Evolutionary conservation across 805 yeast genomes (phyloP).

Genomic region (Schizosaccharomyces japonicus): DNA sequence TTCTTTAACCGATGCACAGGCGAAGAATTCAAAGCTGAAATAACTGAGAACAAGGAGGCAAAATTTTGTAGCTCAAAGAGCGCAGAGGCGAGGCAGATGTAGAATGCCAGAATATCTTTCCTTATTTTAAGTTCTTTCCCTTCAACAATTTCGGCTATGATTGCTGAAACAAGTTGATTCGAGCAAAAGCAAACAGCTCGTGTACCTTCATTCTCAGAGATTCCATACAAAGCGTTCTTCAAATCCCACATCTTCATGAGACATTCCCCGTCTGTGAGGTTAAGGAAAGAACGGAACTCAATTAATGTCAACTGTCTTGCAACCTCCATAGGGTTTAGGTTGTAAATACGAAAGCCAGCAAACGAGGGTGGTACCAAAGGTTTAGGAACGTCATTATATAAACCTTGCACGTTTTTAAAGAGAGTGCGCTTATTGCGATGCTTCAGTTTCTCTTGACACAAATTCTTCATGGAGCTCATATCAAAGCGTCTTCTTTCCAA

Average conservation of each 20-base stretch:
- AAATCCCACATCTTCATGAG: background rate
- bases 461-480: too few species aligned
- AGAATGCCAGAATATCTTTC: slow-evolving; percentile 43
- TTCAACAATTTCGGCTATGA: slow-evolving; percentile 48
- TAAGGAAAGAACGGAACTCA: slow-evolving; percentile 45
- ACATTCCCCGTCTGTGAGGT: slow-evolving; percentile 19
- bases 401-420: too few species aligned
- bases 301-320: slow-evolving; percentile 69
- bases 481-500: too few species aligned
- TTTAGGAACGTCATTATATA: too few species aligned
- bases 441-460: too few species aligned
- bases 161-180: slow-evolving; percentile 61
- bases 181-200: slow-evolving; percentile 22
- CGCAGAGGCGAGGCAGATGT: slow-evolving; percentile 57
- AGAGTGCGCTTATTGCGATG: too few species aligned
- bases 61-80: slow-evolving; percentile 57
- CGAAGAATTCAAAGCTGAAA: slow-evolving; percentile 67
- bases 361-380: too few species aligned
- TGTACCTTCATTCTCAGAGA: background rate
- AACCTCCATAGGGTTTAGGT: too few species aligned
- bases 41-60: slow-evolving; percentile 78
- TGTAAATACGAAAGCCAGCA: too few species aligned
- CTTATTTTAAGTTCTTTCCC: slow-evolving; percentile 41
- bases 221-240: background rate
- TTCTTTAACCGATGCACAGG: slow-evolving; percentile 63